phyloP scores from a whole-genome alignment of 257 asterid species.

The Solanum megistacrolobum region DNA sequence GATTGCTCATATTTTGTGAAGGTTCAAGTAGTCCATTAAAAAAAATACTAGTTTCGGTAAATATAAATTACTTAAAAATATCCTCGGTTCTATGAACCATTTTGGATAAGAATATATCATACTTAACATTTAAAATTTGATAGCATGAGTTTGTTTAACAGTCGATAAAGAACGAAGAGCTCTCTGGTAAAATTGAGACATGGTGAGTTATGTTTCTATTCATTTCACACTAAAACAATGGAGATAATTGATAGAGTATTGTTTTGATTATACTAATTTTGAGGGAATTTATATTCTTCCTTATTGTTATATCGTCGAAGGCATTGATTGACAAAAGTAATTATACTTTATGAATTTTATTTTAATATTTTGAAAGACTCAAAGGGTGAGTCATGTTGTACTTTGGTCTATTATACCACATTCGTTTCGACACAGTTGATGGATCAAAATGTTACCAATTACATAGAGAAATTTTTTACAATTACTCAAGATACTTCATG shows the following conservation, averaged over 20 bases:
- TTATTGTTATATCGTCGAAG: background rate
- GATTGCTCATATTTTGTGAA: background rate
- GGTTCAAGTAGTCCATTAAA: background rate
- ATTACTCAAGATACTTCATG: too few species aligned
- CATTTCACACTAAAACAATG: background rate
- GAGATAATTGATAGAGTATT: too few species aligned
- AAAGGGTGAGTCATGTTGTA: background rate
- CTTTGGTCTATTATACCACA: background rate
- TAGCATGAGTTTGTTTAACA: too few species aligned
- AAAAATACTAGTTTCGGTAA: too few species aligned
- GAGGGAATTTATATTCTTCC: background rate
- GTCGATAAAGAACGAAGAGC: background rate
- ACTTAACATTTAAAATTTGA: too few species aligned
- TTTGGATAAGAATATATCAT: too few species aligned
- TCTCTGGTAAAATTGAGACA: background rate
- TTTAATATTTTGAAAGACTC: background rate
- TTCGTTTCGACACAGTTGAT: too few species aligned
- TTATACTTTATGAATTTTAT: background rate
- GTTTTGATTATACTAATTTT: background rate
- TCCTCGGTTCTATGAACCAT: too few species aligned
- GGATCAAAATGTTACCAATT: too few species aligned
- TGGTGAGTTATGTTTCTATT: background rate
- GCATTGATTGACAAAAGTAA: background rate
- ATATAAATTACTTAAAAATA: too few species aligned
- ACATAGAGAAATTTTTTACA: too few species aligned